Base-by-base conservation (phyloP, 1,284 basidiomycete genomes). In the Pseudozyma thailandica region DNA sequence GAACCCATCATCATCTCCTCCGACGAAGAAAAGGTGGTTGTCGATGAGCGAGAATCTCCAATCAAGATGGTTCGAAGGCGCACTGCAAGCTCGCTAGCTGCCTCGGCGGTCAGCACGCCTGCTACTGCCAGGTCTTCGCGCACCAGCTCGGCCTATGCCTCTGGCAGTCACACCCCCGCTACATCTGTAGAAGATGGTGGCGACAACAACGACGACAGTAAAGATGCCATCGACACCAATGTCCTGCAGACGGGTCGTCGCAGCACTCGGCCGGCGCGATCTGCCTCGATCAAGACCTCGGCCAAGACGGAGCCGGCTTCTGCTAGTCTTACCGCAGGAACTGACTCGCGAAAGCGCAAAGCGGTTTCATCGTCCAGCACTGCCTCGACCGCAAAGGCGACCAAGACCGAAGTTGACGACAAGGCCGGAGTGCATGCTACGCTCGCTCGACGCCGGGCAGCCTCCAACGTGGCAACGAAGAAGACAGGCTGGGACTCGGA, bases 111-210 rank as follows among this genome's bases (percentile, higher is more conserved):
- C 23, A 62, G 50, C 55, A 60, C 63, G 18, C 63, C 63, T 4
- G 50, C 46, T 18, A 72, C 59, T 12, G 46, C 55, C 20, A 55
- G 56, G 28, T 63, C 52, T n/a, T 72, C 70, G 13, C 59, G 64
- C 26, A 60, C 55, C 38, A 60, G 43, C 53, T 73, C 65, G 1
- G 49, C 54, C 12, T 48, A 47, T 55, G 48, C 61, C 18, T 73
- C 71, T 20, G 71, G 71, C 42, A 69, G 65, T 33, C 61, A 65
- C 54, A 73, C 71, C 20, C 71, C 71, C 25, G 71, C 58, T 21
- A 73, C 71, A 15, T 73, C 71, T 10, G 54, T 70, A 12, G 65
- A 64, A 15, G 65, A 56, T 21, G 71, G 45, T 28, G 54, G 46
- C 12, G 70, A 54, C 52, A 39, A 42, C 41, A 31, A 44, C 20